Evolutionary conservation across 495 filamentous ascomycete species (phyloP).

Genomic region (Corynascus novoguineensis): DNA sequence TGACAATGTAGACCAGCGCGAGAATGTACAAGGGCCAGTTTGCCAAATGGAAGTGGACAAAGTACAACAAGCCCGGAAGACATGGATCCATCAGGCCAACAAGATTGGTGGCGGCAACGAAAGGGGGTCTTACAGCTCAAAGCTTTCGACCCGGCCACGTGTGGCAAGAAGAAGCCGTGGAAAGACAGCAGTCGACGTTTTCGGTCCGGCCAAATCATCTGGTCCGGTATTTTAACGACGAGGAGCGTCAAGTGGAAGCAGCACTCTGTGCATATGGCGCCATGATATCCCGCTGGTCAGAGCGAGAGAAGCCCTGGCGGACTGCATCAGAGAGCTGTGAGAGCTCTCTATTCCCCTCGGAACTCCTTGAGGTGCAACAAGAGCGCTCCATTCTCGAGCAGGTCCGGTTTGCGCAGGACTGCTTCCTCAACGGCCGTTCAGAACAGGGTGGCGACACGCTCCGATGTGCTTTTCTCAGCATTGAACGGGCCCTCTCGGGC

Average conservation of each 20-base stretch:
- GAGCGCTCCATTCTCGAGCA: constrained; percentile 24
- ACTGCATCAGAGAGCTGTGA: not conserved
- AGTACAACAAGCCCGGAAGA: constrained; percentile 30
- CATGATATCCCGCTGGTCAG: constrained; percentile 16
- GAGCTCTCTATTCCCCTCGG: not conserved
- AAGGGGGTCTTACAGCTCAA: not conserved
- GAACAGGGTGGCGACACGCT: constrained; percentile 20
- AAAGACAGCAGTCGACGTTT: not conserved
- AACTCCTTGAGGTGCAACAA: not conserved
- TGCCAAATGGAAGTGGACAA: constrained; percentile 33
- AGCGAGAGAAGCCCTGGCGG: constrained; percentile 10
- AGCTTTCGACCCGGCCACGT: not conserved
- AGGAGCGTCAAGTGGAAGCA: constrained; percentile 1
- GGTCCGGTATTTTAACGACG: constrained; percentile 3
- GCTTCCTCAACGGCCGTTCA: constrained; percentile 9
- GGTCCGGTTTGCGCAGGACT: constrained; percentile 18
- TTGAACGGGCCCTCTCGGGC: constrained; percentile 20
- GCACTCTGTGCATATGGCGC: constrained; percentile 14
- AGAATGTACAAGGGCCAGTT: constrained; percentile 38
- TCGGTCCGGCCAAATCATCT: not conserved
- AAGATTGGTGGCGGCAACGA: constrained; percentile 9
- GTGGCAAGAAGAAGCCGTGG: not conserved
- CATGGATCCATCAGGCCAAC: constrained; percentile 2
- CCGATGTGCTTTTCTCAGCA: constrained; percentile 24
- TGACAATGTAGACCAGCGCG: constrained; percentile 15